These are phyloP conservation scores for Cladosporium austrohemisphaericum DNA, from an alignment of 2,329 filamentous ascomycete genomes.

Conservation along the genomic window DNA sequence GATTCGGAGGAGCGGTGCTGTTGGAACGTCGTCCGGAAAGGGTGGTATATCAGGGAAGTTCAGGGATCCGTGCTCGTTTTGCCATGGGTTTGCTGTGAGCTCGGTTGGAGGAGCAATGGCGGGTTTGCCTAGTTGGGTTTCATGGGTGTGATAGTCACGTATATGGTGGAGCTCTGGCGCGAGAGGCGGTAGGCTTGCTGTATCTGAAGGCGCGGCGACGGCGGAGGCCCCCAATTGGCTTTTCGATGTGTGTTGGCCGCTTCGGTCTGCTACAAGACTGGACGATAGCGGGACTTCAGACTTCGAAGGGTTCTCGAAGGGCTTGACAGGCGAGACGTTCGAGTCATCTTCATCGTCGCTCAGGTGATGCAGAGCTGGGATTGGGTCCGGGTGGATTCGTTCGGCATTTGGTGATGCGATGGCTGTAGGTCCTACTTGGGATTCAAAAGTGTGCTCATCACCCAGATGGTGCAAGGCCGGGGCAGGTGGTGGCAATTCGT, in stretches of 20 bases:
- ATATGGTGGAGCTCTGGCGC: slow-evolving; percentile 1
- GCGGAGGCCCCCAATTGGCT: slow-evolving; percentile 10
- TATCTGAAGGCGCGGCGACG: slow-evolving; percentile 2
- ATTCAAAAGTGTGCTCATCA: slow-evolving; percentile 7
- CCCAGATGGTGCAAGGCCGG: slow-evolving; percentile 4
- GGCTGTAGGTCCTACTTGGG: slow-evolving; percentile 5
- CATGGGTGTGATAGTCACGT: neutral
- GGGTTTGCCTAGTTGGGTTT: slow-evolving; percentile 2
- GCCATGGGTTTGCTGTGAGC: neutral
- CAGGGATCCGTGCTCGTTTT: slow-evolving; percentile 10
- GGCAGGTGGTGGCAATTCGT: neutral
- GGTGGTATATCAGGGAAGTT: slow-evolving; percentile 33
- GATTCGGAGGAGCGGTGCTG: slow-evolving; percentile 39
- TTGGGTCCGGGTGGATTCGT: neutral
- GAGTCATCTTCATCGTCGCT: neutral
- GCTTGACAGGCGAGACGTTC: neutral
- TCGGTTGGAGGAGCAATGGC: slow-evolving; percentile 9
- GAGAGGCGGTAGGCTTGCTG: neutral
- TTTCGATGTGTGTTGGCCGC: neutral
- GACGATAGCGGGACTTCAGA: neutral
- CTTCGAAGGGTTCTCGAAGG: neutral
- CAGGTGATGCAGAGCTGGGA: slow-evolving; percentile 11
- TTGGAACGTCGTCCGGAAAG: slow-evolving; percentile 38
- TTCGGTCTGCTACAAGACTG: neutral
- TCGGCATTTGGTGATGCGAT: neutral